Evolutionary conservation across 805 yeast genomes (phyloP), one percentile per base, ranked within the genome.

Genomic region (Huiozyma sinensis): DNA sequence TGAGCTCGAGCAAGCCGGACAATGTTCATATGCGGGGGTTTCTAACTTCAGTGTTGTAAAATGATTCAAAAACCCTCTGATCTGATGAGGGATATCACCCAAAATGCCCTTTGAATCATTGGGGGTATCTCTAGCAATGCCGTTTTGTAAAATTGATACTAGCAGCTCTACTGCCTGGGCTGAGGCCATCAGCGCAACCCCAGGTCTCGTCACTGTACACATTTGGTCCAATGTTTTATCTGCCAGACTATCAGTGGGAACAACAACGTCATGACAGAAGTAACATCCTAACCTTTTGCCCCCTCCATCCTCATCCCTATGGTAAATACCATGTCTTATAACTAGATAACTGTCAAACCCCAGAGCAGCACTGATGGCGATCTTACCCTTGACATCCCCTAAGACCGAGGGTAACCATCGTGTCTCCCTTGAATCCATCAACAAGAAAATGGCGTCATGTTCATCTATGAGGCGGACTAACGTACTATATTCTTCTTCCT

Each of bases 181-280:
- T 0, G 95, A 76, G 0, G 97, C 97, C 64, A 87, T 66, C 54
- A 83, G 66, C 0, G 99, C 95, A 1, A 83, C 89, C 0, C 99
- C 98, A 0, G 99, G 97, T 36, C 98, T 70, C 0, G 98, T 92
- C 1, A 92, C 98, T 0, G 99, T 92, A 58, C 99, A 92, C 97
- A 92, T 92, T 63, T 92, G 97, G 64, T 92, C 99, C 45, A 92
- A 67, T 0, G 97, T 84, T 42, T 95, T 71, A 56, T 88, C 95
- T 0, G 85, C 72, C n/a, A 86, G 65, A 46, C 95, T 82, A 59
- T 92, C 95, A 2, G 78, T 69, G 0, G 99, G 98, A 0, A 97
- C 97, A 42, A 87, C 87, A 7, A 92, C 89, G 59, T 92, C 98
- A 59, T 87, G 86, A 63, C 99, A 92, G 62, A 83, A 92, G 64